Conservation (phyloP, 768 basidiomycete species). For the Phlegmacium glaucopus region DNA sequence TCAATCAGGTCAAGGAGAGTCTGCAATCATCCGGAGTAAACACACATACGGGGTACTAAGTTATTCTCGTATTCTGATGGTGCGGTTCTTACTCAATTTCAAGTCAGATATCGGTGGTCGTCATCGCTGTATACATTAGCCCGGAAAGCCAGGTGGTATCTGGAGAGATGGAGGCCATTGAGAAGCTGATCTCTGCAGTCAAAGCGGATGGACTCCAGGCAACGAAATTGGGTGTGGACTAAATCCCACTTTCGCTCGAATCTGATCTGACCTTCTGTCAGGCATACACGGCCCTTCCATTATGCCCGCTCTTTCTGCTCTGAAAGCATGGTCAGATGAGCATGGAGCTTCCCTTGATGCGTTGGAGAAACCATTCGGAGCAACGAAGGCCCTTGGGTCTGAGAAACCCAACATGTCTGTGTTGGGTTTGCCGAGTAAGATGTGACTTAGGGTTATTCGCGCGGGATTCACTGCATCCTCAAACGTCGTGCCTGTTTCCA, state of each 20-base stretch:
- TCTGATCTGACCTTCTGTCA: conserved; percentile 3
- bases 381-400: conserved; percentile 39
- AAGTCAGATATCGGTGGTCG: too few relatives aligned
- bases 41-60: conserved; percentile 29
- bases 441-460: conserved; percentile 39
- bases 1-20: conserved; percentile 29
- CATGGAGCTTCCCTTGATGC: conserved; percentile 13
- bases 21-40: conserved; percentile 31
- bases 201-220: conserved; percentile 25
- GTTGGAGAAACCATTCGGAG: conserved; percentile 21
- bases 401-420: conserved; percentile 66
- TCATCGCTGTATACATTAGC: conserved; percentile 28
- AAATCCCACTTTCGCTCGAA: neutral
- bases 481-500: conserved; percentile 13
- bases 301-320: conserved; percentile 21
- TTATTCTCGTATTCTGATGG: neutral
- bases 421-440: conserved; percentile 56
- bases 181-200: conserved; percentile 21
- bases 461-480: conserved; percentile 37
- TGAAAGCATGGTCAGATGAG: conserved; percentile 25
- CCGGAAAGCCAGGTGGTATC: conserved; percentile 26
- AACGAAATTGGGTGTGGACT: conserved; percentile 27
- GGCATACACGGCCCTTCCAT: conserved; percentile 35
- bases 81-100: neutral
- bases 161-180: conserved; percentile 23